These are phyloP conservation scores for Pachyrhizus erosus DNA, from an alignment of 306 rosid species.

Conservation along the genomic window DNA sequence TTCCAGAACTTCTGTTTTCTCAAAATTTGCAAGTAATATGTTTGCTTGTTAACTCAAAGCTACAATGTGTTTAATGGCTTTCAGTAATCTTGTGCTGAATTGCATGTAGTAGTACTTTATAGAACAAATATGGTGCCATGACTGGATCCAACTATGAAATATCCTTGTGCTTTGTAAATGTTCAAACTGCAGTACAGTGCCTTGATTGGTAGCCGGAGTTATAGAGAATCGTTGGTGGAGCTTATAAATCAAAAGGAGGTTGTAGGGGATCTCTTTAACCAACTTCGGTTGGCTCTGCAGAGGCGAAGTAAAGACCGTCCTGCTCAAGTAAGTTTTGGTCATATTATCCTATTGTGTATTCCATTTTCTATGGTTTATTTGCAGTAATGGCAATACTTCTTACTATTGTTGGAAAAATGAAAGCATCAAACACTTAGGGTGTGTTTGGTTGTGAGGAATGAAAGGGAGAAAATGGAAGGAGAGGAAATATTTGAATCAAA, in stretches of 20 bases:
- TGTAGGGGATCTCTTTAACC: slow-evolving; percentile 93
- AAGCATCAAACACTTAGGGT: slow-evolving; percentile 18
- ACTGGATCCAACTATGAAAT: slow-evolving; percentile 40
- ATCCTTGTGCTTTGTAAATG: slow-evolving; percentile 38
- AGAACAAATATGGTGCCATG: slow-evolving; percentile 22
- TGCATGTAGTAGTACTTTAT: neutral
- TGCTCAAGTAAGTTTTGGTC: slow-evolving; percentile 82
- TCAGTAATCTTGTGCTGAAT: slow-evolving; percentile 27
- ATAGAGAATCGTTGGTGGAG: slow-evolving; percentile 79
- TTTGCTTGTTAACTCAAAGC: slow-evolving; percentile 18
- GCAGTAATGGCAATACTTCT: neutral
- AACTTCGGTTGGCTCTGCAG: slow-evolving; percentile 92
- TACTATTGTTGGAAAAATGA: slow-evolving; percentile 3
- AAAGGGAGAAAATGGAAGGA: too few species aligned
- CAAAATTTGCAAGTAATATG: neutral
- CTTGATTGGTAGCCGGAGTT: slow-evolving; percentile 64
- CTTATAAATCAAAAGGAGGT: slow-evolving; percentile 94
- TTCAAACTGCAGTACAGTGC: slow-evolving; percentile 83
- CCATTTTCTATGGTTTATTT: slow-evolving; percentile 6
- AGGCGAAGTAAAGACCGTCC: slow-evolving; percentile 86
- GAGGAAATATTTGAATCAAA: too few species aligned
- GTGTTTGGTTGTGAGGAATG: too few species aligned
- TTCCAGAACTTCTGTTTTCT: slow-evolving; percentile 6
- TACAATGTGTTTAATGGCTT: slow-evolving; percentile 2
- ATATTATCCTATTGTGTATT: slow-evolving; percentile 1